phyloP scores from a whole-genome alignment of 257 asterid species.

The Lycium barbarum region DNA sequence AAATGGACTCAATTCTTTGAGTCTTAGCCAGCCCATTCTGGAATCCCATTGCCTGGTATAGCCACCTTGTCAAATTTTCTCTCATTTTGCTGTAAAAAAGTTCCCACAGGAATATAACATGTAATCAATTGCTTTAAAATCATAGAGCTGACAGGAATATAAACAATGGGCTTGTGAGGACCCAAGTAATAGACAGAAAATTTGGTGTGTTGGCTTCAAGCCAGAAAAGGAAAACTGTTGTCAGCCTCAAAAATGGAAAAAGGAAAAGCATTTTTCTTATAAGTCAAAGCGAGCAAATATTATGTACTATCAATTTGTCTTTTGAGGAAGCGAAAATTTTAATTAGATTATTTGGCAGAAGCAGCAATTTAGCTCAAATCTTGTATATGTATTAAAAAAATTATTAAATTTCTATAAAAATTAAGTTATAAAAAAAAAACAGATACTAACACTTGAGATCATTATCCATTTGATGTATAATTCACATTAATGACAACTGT shows the following conservation, averaged over 20 bases:
- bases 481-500: no score
- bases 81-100: conserved; percentile 57
- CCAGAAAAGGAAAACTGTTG: not conserved
- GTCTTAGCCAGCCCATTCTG: conserved; percentile 46
- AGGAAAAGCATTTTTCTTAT: not conserved
- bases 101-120: not conserved
- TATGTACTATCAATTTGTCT: no score
- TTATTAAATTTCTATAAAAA: not conserved
- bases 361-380: not conserved
- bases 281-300: no score
- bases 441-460: not conserved
- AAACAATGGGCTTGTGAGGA: not conserved
- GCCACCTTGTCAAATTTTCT: conserved; percentile 50
- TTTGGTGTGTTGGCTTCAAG: not conserved
- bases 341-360: no score
- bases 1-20: conserved; percentile 27
- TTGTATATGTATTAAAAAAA: no score
- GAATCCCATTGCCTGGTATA: conserved; percentile 50
- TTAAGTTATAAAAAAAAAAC: not conserved
- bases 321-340: no score
- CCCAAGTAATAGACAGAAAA: not conserved
- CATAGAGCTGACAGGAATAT: not conserved
- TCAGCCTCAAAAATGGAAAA: not conserved
- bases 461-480: no score
- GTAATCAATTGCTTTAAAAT: not conserved